Evolutionary conservation across 306 rosid genomes (phyloP), one percentile per base, ranked within the genome.

Genomic region (Rosa chinensis): DNA sequence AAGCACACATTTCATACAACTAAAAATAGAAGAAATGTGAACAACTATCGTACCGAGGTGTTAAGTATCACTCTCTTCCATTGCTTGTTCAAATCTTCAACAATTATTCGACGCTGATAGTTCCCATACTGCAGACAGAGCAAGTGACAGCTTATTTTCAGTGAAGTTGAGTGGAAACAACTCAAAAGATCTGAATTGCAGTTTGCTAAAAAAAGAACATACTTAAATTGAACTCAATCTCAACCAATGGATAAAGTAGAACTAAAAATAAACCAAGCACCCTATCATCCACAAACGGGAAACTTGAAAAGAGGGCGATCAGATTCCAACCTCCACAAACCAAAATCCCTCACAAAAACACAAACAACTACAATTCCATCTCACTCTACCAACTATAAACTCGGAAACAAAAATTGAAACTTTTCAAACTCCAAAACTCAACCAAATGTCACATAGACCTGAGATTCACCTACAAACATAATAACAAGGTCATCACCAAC

Each of bases 81-180:
- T 87, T 88, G 90, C 88, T 82, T 87, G 81, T 92, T 89, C 84
- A 96, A 81, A 70, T 96, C 99, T 89, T 93, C 99, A 56, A 91
- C 92, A 23, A 91, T 86, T 67, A 86, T 86, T 79, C 81, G 88
- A n/a, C 92, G 91, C 79, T 93, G 96, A 82, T 89, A 85, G 69
- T 70, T 90, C 58, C 96, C 99, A 79, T 93, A 96, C 98, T 93
- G 90, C 82, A 96, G 67, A 79, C 48, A 61, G 66, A 83, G 86
- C 42, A 17, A 81, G 56, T 55, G 75, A 18, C 21, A 74, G 45
- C 84, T 69, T 78, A 77, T 50, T 32, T 7, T 66, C 10, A 40
- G 72, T 66, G 25, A 48, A 48, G 17, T 25, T 16, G 62, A 25
- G 75, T 48, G 61, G 7, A 2, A 72, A 49, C 43, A 47, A 72